A percentile compares a stretch with the other conserved stretches of the same genome.
phyloP scores from a whole-genome alignment of 2,329 filamentous ascomycete species.

The Apiospora marii region DNA sequence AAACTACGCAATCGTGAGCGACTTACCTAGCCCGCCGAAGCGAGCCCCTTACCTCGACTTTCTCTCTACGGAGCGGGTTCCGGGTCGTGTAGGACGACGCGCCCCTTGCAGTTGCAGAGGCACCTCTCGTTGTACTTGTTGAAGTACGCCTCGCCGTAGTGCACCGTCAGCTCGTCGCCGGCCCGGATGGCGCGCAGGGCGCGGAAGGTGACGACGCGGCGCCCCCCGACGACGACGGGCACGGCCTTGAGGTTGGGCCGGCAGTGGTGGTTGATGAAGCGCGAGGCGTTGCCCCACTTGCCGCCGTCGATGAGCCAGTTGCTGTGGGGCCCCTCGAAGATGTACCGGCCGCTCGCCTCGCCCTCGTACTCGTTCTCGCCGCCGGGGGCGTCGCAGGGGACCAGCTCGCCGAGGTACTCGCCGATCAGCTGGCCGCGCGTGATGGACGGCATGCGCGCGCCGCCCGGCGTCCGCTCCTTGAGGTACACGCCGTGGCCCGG shows the following conservation, averaged over 20 bases:
- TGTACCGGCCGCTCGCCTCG: background rate
- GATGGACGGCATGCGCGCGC: background rate
- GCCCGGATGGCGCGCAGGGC: background rate
- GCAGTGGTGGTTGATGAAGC: conserved; percentile 22
- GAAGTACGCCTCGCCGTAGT: background rate
- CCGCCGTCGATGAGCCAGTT: background rate
- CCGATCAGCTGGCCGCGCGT: background rate
- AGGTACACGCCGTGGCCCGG: background rate
- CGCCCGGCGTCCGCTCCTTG: background rate
- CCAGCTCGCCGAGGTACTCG: background rate
- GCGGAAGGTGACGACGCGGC: background rate
- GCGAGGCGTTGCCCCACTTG: conserved; percentile 1
- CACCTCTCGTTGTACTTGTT: background rate
- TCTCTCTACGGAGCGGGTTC: background rate
- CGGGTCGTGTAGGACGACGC: background rate
- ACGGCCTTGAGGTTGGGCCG: background rate
- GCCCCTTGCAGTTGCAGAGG: background rate
- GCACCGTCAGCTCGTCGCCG: background rate
- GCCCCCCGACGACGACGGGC: background rate
- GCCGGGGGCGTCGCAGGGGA: background rate
- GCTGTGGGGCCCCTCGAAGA: background rate
- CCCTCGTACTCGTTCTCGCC: background rate
- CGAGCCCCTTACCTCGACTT: background rate
- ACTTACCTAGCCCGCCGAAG: background rate
- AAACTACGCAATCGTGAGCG: background rate